Evolutionary conservation across 257 asterid genomes (phyloP), one percentile per base, ranked within the genome.

Genomic region (Solanum chilense): DNA sequence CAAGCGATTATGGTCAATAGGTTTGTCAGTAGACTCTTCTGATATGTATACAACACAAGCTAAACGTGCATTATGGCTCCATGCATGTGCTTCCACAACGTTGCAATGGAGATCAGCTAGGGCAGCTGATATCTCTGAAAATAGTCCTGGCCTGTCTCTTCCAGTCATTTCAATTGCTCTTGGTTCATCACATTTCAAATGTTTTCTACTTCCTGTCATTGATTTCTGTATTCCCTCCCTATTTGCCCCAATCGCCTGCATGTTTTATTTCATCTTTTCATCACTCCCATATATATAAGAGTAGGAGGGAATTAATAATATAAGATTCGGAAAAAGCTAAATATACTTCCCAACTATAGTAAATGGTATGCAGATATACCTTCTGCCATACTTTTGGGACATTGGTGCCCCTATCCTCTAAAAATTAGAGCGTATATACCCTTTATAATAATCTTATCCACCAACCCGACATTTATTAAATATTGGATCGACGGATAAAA

Each of bases 71-170:
- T 95, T 95, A 75, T 95, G 98, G 92, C 92, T 92, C 98, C 98
- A 95, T 1, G 98, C 95, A 39, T 95, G 98, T 7, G 96, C 98
- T 74, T 92, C 96, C 1, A 94, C 91, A 0, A 95, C 89, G 91
- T 93, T 93, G 91, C 96, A 92, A 9, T 92, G 94, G 71, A 94
- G 96, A 75, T 95, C 97, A 8, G 95, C 95, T 41, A 94, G 47
- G 37, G 96, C 97, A 10, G 98, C 98, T 82, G 97, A 94, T 42
- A 95, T 94, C 93, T 95, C 98, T 1, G 98, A 94, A 66, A 95
- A 93, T 13, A 95, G 86, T 0, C 97, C 97, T 0, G 98, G 96
- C 87, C 98, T 85, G 90, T 94, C 98, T 73, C 90, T 94, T 81
- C 98, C 98, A 3, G 94, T 92, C 94, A 94, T 88, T 87, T 94